These are phyloP conservation scores for Ichthyophthirius multifiliis DNA, from an alignment of 169 alveolate genomes.

Conservation along the genomic window DNA sequence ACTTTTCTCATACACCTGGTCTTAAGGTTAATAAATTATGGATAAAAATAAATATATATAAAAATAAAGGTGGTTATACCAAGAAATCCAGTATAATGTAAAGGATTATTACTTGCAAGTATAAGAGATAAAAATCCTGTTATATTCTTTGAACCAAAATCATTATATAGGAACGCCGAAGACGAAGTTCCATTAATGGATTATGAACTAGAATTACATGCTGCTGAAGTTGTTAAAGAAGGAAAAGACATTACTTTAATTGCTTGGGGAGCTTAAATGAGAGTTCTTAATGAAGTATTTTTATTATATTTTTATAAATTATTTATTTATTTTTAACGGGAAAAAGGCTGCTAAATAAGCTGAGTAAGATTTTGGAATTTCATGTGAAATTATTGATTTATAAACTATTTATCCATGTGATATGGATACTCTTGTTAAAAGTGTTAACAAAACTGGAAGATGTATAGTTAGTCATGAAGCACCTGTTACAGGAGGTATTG, in stretches of 20 bases:
- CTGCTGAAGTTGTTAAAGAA: constrained; percentile 92
- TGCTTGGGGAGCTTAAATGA: constrained; percentile 54
- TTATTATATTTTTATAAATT: constrained; percentile 54
- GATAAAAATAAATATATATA: background rate
- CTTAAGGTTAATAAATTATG: constrained; percentile 56
- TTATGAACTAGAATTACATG: constrained; percentile 64
- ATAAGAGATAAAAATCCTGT: constrained; percentile 91
- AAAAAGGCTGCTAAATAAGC: constrained; percentile 91
- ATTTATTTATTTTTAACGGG: constrained; percentile 79
- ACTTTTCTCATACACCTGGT: constrained; percentile 97
- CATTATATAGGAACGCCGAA: constrained; percentile 93
- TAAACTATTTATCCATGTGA: constrained; percentile 97
- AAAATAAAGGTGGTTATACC: constrained; percentile 90
- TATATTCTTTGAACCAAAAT: constrained; percentile 97
- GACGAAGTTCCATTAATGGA: constrained; percentile 86
- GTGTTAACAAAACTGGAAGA: constrained; percentile 94
- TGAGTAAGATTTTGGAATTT: constrained; percentile 83
- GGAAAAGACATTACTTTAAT: constrained; percentile 87
- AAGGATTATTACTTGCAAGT: constrained; percentile 86
- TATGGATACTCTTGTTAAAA: constrained; percentile 89
- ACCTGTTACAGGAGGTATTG: constrained; percentile 90
- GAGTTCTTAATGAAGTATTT: constrained; percentile 34
- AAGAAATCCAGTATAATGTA: constrained; percentile 95
- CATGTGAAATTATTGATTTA: constrained; percentile 93
- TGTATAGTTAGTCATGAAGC: constrained; percentile 95